Conservation (phyloP, 371 early-diverging fungal genomes). For the Funneliformis caledonium region DNA sequence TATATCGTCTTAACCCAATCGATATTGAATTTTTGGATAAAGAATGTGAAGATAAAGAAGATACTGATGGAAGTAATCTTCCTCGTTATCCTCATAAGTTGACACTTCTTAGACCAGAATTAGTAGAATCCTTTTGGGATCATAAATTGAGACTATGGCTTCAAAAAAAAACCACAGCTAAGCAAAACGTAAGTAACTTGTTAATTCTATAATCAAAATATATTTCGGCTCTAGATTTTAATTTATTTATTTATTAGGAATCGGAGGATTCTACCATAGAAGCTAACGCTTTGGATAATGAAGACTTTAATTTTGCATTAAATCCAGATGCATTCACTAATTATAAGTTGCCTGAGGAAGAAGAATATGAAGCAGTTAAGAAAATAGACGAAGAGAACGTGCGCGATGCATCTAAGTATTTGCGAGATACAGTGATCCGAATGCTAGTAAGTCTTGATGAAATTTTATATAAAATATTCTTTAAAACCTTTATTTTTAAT, state of each 20-base stretch:
- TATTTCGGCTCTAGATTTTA: background rate
- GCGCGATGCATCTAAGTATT: constrained; percentile 79
- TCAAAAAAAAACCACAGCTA: constrained; percentile 60
- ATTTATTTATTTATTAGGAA: background rate
- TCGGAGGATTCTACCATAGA: constrained; percentile 43
- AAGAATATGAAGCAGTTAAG: constrained; percentile 47
- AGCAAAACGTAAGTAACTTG: constrained; percentile 45
- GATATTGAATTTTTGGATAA: constrained; percentile 87
- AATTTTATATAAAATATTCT: background rate
- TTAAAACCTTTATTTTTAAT: background rate
- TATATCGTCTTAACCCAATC: constrained; percentile 88
- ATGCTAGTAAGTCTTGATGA: constrained; percentile 57
- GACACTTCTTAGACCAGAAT: constrained; percentile 85
- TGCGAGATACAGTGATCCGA: constrained; percentile 71
- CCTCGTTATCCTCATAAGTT: constrained; percentile 91
- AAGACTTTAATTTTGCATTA: constrained; percentile 74
- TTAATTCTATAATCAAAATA: background rate
- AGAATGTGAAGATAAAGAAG: constrained; percentile 56
- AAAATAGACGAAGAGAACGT: constrained; percentile 56
- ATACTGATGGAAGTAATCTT: constrained; percentile 41
- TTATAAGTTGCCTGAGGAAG: constrained; percentile 50
- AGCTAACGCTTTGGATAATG: constrained; percentile 56
- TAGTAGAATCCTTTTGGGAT: constrained; percentile 86
- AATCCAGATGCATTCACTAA: constrained; percentile 83
- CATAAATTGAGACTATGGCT: constrained; percentile 71